Conservation (phyloP, 1,284 basidiomycete genomes). For the Ustilago nuda region DNA sequence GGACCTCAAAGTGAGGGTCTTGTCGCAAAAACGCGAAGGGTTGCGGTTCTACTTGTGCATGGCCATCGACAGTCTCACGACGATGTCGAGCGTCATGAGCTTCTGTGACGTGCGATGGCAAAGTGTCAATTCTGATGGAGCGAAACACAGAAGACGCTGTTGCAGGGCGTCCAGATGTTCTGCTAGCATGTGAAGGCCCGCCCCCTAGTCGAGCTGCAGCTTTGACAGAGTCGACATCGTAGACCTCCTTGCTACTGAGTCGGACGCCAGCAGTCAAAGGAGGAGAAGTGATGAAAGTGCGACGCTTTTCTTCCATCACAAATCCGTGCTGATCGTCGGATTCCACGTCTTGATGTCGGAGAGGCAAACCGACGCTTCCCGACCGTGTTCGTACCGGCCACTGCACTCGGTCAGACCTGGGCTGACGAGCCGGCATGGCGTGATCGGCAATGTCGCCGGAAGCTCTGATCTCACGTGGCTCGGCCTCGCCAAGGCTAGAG, state of each 20-base stretch:
- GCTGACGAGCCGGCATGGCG: neutral
- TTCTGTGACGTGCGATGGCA: neutral
- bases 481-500: slow-evolving; percentile 12
- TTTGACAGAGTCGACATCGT: slow-evolving; percentile 48
- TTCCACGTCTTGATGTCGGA: slow-evolving; percentile 11
- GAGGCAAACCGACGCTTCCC: neutral
- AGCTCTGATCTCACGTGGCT: neutral
- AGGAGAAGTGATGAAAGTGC: slow-evolving; percentile 36
- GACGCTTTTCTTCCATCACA: slow-evolving; percentile 38
- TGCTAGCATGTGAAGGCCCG: slow-evolving; percentile 2
- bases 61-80: neutral
- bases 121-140: neutral
- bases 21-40: slow-evolving; percentile 10
- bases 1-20: slow-evolving; percentile 5
- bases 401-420: neutral
- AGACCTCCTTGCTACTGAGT: slow-evolving; percentile 37
- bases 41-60: neutral
- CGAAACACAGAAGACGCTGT: slow-evolving; percentile 22
- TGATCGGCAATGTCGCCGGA: neutral
- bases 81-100: slow-evolving; percentile 5
- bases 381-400: neutral
- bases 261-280: slow-evolving; percentile 32
- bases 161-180: slow-evolving; percentile 13
- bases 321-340: slow-evolving; percentile 14
- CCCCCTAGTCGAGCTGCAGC: slow-evolving; percentile 35